These are phyloP conservation scores for Umbilicaria muhlenbergii DNA, from an alignment of 495 filamentous ascomycete genomes.

Conservation along the genomic window DNA sequence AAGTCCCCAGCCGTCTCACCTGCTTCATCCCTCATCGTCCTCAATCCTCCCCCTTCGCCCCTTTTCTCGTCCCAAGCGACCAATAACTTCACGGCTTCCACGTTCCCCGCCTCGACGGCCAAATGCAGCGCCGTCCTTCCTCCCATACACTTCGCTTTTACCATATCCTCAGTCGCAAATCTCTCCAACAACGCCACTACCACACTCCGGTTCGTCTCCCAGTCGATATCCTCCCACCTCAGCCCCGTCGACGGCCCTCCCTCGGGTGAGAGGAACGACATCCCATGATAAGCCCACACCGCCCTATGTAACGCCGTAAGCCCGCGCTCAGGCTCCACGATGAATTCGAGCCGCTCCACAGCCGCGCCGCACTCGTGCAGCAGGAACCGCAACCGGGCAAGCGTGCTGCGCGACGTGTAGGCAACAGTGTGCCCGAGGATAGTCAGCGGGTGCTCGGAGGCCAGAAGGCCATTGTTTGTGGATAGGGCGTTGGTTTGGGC, in stretches of 20 bases:
- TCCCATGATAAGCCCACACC: slow-evolving; percentile 1
- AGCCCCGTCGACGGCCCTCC: background rate
- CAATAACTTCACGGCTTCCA: slow-evolving; percentile 9
- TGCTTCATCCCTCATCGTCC: background rate
- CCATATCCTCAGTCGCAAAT: background rate
- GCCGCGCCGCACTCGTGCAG: too few relatives aligned
- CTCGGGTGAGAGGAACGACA: background rate
- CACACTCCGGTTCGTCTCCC: slow-evolving; percentile 3
- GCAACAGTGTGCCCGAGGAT: slow-evolving; percentile 6
- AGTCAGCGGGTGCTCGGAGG: slow-evolving; percentile 1
- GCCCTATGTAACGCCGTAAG: slow-evolving; percentile 5
- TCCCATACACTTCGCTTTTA: slow-evolving; percentile 4
- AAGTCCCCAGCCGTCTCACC: background rate
- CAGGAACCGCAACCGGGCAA: slow-evolving; percentile 5
- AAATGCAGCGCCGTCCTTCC: slow-evolving; percentile 19
- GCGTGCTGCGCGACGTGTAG: slow-evolving; percentile 2
- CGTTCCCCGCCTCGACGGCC: slow-evolving; percentile 16
- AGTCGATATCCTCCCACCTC: background rate
- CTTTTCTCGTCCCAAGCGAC: too few relatives aligned
- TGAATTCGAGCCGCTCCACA: background rate
- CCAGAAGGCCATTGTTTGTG: slow-evolving; percentile 2
- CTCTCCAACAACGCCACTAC: slow-evolving; percentile 1
- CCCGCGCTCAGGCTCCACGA: slow-evolving; percentile 5
- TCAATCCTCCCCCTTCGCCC: background rate
- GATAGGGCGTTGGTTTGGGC: slow-evolving; percentile 5